Percentiles rank a stretch among this genome's conserved stretches.
These are phyloP conservation scores for Kluyveromyces lactis DNA, from an alignment of 805 yeast species.

Conservation along the genomic window DNA sequence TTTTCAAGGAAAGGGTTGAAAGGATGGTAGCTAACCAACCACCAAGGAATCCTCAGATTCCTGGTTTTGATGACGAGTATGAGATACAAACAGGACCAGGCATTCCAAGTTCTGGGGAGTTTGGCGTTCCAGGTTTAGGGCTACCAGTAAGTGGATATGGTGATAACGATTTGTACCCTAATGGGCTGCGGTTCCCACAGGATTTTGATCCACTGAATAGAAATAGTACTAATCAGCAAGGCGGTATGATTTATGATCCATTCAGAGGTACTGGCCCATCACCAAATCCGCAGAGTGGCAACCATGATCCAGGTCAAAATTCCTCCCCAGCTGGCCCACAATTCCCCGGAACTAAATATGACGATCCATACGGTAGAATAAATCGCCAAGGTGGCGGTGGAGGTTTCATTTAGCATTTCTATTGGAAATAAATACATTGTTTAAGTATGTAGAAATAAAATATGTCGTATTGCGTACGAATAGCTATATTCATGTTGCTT, in stretches of 20 bases:
- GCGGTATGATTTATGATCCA: slow-evolving; percentile 31
- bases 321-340: slow-evolving; percentile 8
- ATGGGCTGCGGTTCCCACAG: slow-evolving; percentile 24
- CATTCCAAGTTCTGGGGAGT: slow-evolving; percentile 8
- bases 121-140: slow-evolving; percentile 10
- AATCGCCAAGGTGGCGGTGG: slow-evolving; percentile 8
- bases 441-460: too few relatives aligned
- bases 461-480: not conserved
- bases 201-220: slow-evolving; percentile 13
- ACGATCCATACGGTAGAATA: slow-evolving; percentile 26
- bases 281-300: slow-evolving; percentile 8
- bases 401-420: slow-evolving; percentile 8
- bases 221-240: slow-evolving; percentile 7
- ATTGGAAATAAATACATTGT: not conserved
- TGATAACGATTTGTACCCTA: slow-evolving; percentile 28
- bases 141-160: slow-evolving; percentile 19
- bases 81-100: slow-evolving; percentile 15
- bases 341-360: slow-evolving; percentile 28
- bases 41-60: slow-evolving; percentile 32
- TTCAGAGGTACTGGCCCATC: slow-evolving; percentile 9
- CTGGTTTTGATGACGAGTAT: slow-evolving; percentile 30
- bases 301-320: not conserved
- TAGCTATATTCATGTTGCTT: not conserved
- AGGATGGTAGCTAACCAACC: not conserved
- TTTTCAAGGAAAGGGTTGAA: not conserved